These are phyloP conservation scores for Castanea mollissima DNA, from an alignment of 306 rosid genomes.

Conservation along the genomic window DNA sequence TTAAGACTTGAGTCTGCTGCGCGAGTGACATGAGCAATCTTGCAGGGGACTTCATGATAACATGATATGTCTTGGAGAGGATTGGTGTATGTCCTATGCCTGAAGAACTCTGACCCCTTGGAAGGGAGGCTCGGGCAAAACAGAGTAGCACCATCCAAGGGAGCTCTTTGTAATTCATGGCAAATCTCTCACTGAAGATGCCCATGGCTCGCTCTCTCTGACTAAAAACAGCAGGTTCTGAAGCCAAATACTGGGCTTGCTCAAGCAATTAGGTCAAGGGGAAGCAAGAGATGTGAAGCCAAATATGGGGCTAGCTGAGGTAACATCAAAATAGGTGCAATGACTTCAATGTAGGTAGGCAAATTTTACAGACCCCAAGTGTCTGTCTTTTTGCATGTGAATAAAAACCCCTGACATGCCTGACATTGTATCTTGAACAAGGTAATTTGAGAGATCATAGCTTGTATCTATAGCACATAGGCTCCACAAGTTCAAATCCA, in stretches of 20 bases:
- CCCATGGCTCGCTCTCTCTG: conserved; percentile 13
- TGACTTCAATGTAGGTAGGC: conserved; percentile 16
- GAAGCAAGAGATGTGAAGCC: conserved; percentile 3
- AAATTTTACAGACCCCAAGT: conserved; percentile 19
- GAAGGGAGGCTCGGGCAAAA: conserved; percentile 27
- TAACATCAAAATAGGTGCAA: conserved; percentile 11
- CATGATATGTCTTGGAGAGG: conserved; percentile 21
- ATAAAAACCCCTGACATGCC: conserved; percentile 14
- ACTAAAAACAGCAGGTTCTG: neutral
- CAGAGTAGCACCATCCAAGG: conserved; percentile 15
- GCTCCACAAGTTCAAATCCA: conserved; percentile 73
- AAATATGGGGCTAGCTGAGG: conserved; percentile 15
- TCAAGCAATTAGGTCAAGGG: neutral
- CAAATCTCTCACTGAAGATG: conserved; percentile 12
- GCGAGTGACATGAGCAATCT: neutral
- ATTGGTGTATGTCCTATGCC: conserved; percentile 21
- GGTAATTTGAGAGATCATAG: conserved; percentile 17
- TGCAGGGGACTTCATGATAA: conserved; percentile 11
- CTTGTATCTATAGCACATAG: conserved; percentile 17
- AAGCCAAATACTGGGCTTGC: neutral
- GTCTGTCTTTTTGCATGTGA: conserved; percentile 14
- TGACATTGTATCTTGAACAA: conserved; percentile 15
- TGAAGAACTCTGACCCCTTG: conserved; percentile 22
- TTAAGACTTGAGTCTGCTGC: neutral
- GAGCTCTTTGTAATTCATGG: conserved; percentile 13